Evolutionary conservation across 495 filamentous ascomycete species (phyloP), one percentile per base, ranked within the genome.

Genomic region (Tuber indicum): DNA sequence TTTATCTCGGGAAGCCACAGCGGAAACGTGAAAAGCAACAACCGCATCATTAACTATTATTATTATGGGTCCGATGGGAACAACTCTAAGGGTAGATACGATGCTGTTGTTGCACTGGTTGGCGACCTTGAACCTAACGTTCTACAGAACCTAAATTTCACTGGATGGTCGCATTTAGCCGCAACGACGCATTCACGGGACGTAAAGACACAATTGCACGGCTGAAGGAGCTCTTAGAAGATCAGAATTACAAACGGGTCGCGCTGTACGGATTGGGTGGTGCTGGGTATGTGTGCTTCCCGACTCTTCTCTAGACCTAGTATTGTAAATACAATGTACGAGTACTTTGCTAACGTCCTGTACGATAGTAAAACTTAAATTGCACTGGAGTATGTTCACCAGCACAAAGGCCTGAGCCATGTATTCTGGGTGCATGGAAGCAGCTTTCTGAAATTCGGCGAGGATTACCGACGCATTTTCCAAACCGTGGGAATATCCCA

Each of bases 351-450:
- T 71, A 52, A 77, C 42, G 26, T 69, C 44, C 8, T n/a, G 36
- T 41, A 44, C 70, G 23, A 14, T 58, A 87, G 85, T 19, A 88
- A 88, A 79, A 86, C 86, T 4, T 86, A 88, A 75, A 84, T 87
- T 43, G 87, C 87, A 4, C 85, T 89, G 74, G 86, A 88, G 72
- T 87, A 85, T 78, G 83, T 82, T 26, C 87, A 86, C 76, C 47
- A 62, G 42, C 2, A 71, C 23, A 75, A 41, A 62, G 69, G 70
- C 23, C 41, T 52, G 44, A 46, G 72, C 66, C 74, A 58, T 39
- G 71, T 80, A 16, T 80, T 80, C 66, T 78, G 79, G 77, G 42
- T 81, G 41, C 75, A 79, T 79, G 72, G 74, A 17, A 73, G 79
- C 19, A 81, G 58, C 39, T 45, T 44, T 36, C 47, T 19, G 1